Conservation (phyloP, 2,329 filamentous ascomycete species). For the Exophiala oligosperma region DNA sequence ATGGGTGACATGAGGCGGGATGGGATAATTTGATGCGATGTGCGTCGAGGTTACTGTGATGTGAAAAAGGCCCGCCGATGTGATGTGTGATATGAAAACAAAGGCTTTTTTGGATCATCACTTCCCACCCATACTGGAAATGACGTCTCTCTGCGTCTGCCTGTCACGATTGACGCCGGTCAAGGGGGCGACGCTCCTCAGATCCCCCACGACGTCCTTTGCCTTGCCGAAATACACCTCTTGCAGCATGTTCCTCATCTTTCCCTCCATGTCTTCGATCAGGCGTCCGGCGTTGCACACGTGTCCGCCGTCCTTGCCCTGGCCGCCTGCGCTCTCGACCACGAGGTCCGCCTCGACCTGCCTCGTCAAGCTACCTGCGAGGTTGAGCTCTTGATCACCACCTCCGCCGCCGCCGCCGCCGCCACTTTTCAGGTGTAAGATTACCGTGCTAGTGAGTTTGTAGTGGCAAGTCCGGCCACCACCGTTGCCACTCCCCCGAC, state of each 20-base stretch:
- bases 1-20: too few species aligned
- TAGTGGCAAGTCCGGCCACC: constrained; percentile 84
- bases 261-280: constrained; percentile 99
- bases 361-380: constrained; percentile 96
- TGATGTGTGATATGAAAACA: too few species aligned
- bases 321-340: constrained; percentile 57
- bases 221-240: constrained; percentile 99
- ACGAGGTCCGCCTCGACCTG: constrained; percentile 91
- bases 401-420: constrained; percentile 50
- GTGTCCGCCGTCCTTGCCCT: constrained; percentile 76
- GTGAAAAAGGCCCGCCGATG: too few species aligned
- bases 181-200: constrained; percentile 64
- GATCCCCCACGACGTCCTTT: constrained; percentile 94
- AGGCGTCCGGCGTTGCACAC: constrained; percentile 92
- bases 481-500: constrained; percentile 58
- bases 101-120: constrained; percentile 4
- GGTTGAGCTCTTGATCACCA: constrained; percentile 76
- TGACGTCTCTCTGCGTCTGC: constrained; percentile 28
- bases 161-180: constrained; percentile 27
- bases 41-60: too few species aligned
- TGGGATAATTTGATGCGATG: too few species aligned
- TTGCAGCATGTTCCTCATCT: constrained; percentile 95
- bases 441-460: constrained; percentile 96
- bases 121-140: constrained; percentile 28
- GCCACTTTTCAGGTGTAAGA: constrained; percentile 65